A percentile compares a stretch with the other conserved stretches of the same genome.
phyloP scores from a whole-genome alignment of 148 eudicot genomes.

The Heliamphora exappendiculata region DNA sequence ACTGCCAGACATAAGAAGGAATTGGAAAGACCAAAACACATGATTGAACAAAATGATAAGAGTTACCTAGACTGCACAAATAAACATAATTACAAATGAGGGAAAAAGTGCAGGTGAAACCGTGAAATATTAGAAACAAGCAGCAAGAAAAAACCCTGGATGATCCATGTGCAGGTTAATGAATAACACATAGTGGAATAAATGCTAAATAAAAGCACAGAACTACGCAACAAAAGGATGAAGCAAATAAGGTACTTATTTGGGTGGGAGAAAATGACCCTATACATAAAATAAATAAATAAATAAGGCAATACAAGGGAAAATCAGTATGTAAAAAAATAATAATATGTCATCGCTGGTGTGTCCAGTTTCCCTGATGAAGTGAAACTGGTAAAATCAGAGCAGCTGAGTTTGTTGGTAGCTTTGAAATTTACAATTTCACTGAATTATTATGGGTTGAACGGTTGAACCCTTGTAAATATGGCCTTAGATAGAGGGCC shows the following conservation, averaged over 20 bases:
- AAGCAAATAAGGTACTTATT: not conserved
- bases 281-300: not conserved
- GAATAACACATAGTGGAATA: not conserved
- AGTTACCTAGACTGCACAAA: not conserved
- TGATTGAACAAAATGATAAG: not conserved
- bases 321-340: not conserved
- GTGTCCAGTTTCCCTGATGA: not conserved
- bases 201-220: not conserved
- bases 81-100: not conserved
- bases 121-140: not conserved
- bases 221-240: not conserved
- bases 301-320: not conserved
- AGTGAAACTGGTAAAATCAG: not conserved
- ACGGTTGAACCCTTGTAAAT: not conserved
- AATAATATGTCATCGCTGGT: not conserved
- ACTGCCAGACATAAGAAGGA: not conserved
- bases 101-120: not conserved
- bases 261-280: not conserved
- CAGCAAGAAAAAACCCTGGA: not conserved
- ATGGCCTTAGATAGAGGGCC: not conserved
- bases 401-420: not conserved
- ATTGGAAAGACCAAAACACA: constrained; percentile 3
- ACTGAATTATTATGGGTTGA: not conserved
- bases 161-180: not conserved
- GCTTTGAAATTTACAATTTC: not conserved